Evolutionary conservation across 2,329 filamentous ascomycete genomes (phyloP).

Genomic region (Clarireedia homoeocarpa): DNA sequence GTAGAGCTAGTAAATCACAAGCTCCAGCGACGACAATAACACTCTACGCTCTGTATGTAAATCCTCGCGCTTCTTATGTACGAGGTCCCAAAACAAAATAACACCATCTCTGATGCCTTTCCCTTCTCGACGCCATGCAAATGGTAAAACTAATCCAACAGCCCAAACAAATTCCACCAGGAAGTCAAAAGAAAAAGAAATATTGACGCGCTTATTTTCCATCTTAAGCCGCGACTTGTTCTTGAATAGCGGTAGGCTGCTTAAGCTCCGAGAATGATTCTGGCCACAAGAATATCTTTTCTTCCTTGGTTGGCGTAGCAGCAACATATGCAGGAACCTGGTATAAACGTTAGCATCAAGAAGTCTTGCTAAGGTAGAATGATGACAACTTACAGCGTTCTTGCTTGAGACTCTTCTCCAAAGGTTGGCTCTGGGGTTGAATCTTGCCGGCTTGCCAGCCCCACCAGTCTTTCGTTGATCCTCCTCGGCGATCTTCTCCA

Average conservation of each 20-base stretch:
- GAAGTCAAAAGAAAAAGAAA: neutral
- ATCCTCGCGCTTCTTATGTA: too few species aligned
- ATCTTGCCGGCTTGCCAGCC: conserved; percentile 48
- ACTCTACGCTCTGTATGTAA: too few species aligned
- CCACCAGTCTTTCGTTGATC: conserved; percentile 55
- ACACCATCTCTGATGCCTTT: neutral
- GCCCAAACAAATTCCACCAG: neutral
- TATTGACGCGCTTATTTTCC: neutral
- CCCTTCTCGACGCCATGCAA: neutral
- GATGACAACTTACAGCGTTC: conserved; percentile 33
- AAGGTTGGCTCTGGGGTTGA: conserved; percentile 62
- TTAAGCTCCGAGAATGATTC: conserved; percentile 42
- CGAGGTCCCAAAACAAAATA: neutral
- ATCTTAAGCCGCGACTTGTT: neutral
- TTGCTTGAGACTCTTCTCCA: conserved; percentile 57
- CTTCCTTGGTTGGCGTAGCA: conserved; percentile 46
- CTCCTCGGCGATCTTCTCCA: conserved; percentile 48
- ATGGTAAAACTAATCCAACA: neutral
- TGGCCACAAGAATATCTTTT: conserved; percentile 57
- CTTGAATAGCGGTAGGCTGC: neutral
- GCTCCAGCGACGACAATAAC: too few species aligned
- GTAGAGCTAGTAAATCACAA: too few species aligned
- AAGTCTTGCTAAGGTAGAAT: neutral
- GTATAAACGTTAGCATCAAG: neutral
- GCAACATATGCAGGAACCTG: conserved; percentile 40